Conservation (phyloP, 768 basidiomycete species). For the Pisolithus orientalis region DNA sequence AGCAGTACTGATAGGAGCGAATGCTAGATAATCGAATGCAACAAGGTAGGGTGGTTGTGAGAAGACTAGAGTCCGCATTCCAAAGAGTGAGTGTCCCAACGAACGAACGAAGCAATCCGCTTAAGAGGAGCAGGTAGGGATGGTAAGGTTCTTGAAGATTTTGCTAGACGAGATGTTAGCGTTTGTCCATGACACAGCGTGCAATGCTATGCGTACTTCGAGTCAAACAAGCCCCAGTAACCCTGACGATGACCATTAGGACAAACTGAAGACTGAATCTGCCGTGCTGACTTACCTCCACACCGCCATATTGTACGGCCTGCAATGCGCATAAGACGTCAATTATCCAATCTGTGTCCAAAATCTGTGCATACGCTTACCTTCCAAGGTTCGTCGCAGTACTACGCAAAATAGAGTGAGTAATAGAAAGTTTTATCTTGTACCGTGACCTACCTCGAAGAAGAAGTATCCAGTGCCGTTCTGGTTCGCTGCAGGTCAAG, state of each 20-base stretch:
- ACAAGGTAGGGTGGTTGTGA: background rate
- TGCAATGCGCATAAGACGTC: slow-evolving; percentile 20
- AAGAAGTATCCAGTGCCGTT: slow-evolving; percentile 86
- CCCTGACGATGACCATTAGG: slow-evolving; percentile 23
- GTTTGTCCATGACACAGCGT: background rate
- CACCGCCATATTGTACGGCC: slow-evolving; percentile 69
- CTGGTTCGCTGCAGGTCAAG: slow-evolving; percentile 50
- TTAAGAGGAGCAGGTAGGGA: slow-evolving; percentile 46
- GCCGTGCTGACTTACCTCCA: slow-evolving; percentile 40
- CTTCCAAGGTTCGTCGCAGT: slow-evolving; percentile 81
- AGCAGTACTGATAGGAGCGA: background rate
- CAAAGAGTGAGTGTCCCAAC: background rate
- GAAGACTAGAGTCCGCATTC: background rate
- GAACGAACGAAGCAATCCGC: slow-evolving; percentile 3
- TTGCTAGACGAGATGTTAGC: slow-evolving; percentile 39
- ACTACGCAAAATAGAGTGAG: slow-evolving; percentile 29
- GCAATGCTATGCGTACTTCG: slow-evolving; percentile 34
- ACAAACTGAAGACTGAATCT: background rate
- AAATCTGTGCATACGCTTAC: slow-evolving; percentile 26
- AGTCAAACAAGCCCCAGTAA: slow-evolving; percentile 64
- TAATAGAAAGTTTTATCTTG: background rate
- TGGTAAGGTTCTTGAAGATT: slow-evolving; percentile 63
- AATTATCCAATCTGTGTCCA: background rate
- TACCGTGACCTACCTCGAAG: slow-evolving; percentile 51
- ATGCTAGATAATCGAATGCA: background rate